A percentile compares a stretch with the other conserved stretches of the same genome.
Conservation (phyloP, 164 flowering plant genomes). For the Magnolia kwangsiensis region DNA sequence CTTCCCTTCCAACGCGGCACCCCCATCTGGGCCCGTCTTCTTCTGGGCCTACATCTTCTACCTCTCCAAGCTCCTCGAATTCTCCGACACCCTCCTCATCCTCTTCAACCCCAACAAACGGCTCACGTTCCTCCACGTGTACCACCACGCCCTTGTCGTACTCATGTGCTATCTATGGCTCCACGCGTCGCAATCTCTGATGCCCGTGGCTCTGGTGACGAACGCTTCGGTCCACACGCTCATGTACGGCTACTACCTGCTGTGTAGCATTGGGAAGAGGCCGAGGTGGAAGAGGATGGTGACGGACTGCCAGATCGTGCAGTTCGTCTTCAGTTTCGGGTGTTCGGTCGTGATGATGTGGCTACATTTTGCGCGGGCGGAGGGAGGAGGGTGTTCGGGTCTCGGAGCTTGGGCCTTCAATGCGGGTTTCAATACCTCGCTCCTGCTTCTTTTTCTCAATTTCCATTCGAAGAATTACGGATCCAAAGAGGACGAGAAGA, state of each 20-base stretch:
- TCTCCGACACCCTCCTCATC: conserved; percentile 75
- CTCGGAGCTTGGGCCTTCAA: conserved; percentile 80
- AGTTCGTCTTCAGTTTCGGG: conserved; percentile 69
- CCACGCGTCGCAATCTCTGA: conserved; percentile 55
- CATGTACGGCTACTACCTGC: conserved; percentile 79
- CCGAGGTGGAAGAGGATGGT: conserved; percentile 85
- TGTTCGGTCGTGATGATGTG: conserved; percentile 55
- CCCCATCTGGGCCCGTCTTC: conserved; percentile 71
- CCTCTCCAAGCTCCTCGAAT: conserved; percentile 79
- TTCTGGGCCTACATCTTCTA: conserved; percentile 95
- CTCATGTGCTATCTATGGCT: conserved; percentile 88
- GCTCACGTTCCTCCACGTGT: conserved; percentile 91
- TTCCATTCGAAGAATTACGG: conserved; percentile 63
- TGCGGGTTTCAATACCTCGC: conserved; percentile 76
- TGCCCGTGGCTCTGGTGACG: conserved; percentile 77
- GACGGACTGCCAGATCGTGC: conserved; percentile 79
- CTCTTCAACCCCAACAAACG: conserved; percentile 42
- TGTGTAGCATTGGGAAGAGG: conserved; percentile 50
- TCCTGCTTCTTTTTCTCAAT: conserved; percentile 57
- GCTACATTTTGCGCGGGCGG: conserved; percentile 42
- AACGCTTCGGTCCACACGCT: conserved; percentile 72
- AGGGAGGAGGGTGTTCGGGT: conserved; percentile 61
- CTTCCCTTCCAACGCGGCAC: conserved; percentile 53
- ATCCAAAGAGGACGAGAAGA: conserved; percentile 9
- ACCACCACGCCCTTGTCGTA: conserved; percentile 83